phyloP scores from a whole-genome alignment of 176 grass and related monocot genomes.

The Aegilops longissima region DNA sequence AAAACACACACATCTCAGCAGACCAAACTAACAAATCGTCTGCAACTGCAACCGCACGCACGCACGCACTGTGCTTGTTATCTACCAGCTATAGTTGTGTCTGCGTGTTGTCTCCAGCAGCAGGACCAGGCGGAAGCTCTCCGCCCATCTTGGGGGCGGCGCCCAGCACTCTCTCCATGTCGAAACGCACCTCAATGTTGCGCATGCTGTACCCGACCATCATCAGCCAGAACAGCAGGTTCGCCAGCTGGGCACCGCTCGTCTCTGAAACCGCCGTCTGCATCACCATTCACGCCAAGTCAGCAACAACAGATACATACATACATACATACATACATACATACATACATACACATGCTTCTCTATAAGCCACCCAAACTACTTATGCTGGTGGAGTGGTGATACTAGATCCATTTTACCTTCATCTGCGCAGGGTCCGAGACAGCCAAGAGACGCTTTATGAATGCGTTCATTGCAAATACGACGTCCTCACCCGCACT shows the following conservation, averaged over 20 bases:
- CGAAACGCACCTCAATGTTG: conserved; percentile 58
- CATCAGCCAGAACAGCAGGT: conserved; percentile 91
- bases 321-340: no score
- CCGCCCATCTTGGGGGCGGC: conserved; percentile 54
- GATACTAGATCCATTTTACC: conserved; percentile 22
- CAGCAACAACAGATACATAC: neutral
- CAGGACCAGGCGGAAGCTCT: conserved; percentile 54
- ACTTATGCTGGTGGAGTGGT: no score
- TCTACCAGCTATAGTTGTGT: neutral
- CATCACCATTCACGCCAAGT: neutral
- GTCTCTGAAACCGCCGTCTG: conserved; percentile 77
- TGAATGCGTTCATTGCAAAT: conserved; percentile 95
- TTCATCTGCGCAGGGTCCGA: conserved; percentile 92
- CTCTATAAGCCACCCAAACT: no score
- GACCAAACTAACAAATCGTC: neutral
- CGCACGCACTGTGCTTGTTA: no score
- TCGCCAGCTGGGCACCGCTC: conserved; percentile 69
- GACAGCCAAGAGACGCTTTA: conserved; percentile 82
- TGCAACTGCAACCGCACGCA: neutral
- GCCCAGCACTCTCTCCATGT: conserved; percentile 89
- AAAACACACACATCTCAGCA: neutral
- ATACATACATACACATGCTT: no score
- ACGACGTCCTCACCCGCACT: conserved; percentile 87
- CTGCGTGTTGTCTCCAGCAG: no score
- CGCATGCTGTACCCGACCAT: conserved; percentile 91